Evolutionary conservation across 768 basidiomycete genomes (phyloP).

Genomic region (Russula abietina): DNA sequence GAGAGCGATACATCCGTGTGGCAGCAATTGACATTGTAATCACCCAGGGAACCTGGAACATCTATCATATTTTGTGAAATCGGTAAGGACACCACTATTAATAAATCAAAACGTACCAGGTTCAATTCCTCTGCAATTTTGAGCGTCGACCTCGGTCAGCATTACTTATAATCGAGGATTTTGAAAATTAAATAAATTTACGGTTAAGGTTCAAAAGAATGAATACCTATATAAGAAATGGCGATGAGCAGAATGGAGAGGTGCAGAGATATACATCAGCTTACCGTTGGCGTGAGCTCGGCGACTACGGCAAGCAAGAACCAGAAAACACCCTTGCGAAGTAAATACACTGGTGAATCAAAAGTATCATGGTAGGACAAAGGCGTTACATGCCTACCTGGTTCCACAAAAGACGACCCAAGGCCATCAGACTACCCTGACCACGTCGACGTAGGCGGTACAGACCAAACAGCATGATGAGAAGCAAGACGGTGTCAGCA

Average conservation of each 20-base stretch:
- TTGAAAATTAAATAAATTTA: not conserved
- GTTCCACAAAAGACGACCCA: not conserved
- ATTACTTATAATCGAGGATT: not conserved
- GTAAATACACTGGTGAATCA: not conserved
- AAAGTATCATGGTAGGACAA: not conserved
- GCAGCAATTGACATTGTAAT: not conserved
- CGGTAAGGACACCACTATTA: not conserved
- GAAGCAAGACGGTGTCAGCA: not conserved
- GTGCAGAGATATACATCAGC: not conserved
- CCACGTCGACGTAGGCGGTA: not conserved
- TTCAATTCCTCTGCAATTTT: not conserved
- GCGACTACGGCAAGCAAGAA: not conserved
- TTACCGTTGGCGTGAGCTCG: not conserved
- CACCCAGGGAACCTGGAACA: not conserved
- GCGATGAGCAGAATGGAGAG: not conserved
- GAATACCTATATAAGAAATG: not conserved
- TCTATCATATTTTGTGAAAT: not conserved
- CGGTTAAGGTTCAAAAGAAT: not conserved
- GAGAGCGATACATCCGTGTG: not conserved
- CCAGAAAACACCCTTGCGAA: not conserved
- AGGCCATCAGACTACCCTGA: not conserved
- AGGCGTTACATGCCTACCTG: not conserved
- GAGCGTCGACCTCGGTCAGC: not conserved
- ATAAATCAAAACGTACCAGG: not conserved
- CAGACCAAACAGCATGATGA: constrained; percentile 1